Percentiles rank a stretch among this genome's conserved stretches.
phyloP scores from a whole-genome alignment of 805 yeast species.

The Schwanniomyces vanrijiae region DNA sequence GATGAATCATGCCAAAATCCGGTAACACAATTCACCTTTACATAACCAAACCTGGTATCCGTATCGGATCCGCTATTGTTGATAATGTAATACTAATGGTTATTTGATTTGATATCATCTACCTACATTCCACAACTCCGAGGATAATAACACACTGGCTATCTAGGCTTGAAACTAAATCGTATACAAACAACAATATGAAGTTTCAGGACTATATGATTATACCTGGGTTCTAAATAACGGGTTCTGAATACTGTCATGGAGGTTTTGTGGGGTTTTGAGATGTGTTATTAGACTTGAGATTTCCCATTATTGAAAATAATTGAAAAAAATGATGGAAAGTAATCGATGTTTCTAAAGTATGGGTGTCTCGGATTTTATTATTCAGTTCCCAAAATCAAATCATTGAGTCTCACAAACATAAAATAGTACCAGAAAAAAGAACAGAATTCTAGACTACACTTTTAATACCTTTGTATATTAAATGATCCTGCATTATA shows the following conservation, averaged over 20 bases:
- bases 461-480: not conserved
- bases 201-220: not conserved
- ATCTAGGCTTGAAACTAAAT: not conserved
- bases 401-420: not conserved
- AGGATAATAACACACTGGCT: not conserved
- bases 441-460: not conserved
- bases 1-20: not conserved
- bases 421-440: not conserved
- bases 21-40: not conserved
- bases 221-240: too few relatives aligned
- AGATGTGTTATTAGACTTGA: too few relatives aligned
- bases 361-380: too few relatives aligned
- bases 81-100: not conserved
- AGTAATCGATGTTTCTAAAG: too few relatives aligned
- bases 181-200: not conserved
- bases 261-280: too few relatives aligned
- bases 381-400: too few relatives aligned
- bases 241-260: too few relatives aligned
- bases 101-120: not conserved
- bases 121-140: not conserved
- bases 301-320: too few relatives aligned
- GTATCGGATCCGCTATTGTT: not conserved
- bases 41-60: not conserved
- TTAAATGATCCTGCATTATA: not conserved
- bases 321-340: too few relatives aligned